These are phyloP conservation scores for Backusella tarrabulga DNA, from an alignment of 192 early-diverging fungal species.

Conservation along the genomic window DNA sequence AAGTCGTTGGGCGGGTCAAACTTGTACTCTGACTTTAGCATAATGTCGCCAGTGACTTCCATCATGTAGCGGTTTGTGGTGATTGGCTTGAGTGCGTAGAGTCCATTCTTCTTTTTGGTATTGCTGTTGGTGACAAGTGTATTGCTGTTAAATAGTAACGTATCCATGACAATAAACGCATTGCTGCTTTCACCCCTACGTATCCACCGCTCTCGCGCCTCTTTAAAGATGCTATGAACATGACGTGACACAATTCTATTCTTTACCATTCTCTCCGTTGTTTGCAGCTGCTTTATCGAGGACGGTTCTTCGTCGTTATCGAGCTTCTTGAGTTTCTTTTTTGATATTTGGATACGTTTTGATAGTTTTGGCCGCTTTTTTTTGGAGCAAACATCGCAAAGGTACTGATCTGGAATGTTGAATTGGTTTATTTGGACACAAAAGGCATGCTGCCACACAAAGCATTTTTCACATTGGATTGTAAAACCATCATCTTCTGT, in stretches of 20 bases:
- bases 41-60: constrained; percentile 76
- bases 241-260: constrained; percentile 17
- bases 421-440: constrained; percentile 75
- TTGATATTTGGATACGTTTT: constrained; percentile 20
- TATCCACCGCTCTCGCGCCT: constrained; percentile 16
- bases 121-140: constrained; percentile 5
- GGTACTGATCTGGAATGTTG: constrained; percentile 82
- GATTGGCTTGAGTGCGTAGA: constrained; percentile 63
- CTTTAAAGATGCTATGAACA: constrained; percentile 13
- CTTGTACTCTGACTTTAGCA: constrained; percentile 65
- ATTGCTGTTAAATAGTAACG: not conserved
- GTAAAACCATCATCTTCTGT: constrained; percentile 96
- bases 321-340: constrained; percentile 5
- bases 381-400: constrained; percentile 76
- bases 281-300: not conserved
- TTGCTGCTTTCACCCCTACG: constrained; percentile 2
- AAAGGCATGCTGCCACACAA: constrained; percentile 93
- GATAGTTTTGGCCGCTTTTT: constrained; percentile 20
- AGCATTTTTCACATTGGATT: constrained; percentile 92
- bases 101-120: constrained; percentile 41
- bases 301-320: not conserved
- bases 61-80: constrained; percentile 57
- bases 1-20: constrained; percentile 66
- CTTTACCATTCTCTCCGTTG: not conserved
- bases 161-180: constrained; percentile 10